Evolutionary conservation across 139 green algal genomes (phyloP).

Genomic region (Dunaliella primolecta): DNA sequence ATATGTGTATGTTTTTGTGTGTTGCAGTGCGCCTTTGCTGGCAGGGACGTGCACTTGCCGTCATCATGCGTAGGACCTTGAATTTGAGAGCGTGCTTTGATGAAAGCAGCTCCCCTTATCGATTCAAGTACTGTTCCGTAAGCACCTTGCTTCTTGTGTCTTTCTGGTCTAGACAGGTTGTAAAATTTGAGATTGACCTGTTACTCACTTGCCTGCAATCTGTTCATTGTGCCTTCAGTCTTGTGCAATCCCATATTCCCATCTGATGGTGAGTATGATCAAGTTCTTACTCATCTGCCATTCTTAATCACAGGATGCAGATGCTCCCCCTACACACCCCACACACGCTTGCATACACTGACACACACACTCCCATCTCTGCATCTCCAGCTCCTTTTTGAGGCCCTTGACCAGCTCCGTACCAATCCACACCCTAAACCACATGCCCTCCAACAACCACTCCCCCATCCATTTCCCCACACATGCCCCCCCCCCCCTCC

Average conservation of each 20-base stretch:
- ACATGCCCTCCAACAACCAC: neutral
- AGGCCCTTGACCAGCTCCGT: conserved; percentile 7
- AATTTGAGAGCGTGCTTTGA: neutral
- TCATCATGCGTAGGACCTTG: no score
- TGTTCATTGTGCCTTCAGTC: neutral
- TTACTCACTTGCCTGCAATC: neutral
- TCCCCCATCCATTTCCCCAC: neutral
- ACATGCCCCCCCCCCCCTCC: neutral
- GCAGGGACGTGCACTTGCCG: no score
- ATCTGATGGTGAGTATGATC: neutral
- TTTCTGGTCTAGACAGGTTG: neutral
- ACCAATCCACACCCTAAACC: neutral
- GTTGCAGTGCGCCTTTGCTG: no score
- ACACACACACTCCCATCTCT: conserved; percentile 13
- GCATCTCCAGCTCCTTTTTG: conserved; percentile 43
- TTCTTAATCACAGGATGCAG: no score
- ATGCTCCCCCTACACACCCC: neutral
- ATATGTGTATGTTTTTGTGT: no score
- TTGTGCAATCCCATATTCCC: neutral
- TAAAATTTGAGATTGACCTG: neutral
- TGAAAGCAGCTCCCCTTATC: neutral
- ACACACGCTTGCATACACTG: neutral
- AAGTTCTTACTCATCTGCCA: neutral
- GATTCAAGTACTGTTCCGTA: neutral
- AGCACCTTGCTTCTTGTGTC: neutral